A percentile compares a stretch with the other conserved stretches of the same genome.
Conservation (phyloP, 371 early-diverging fungal genomes). For the Sporodiniella umbellata region DNA sequence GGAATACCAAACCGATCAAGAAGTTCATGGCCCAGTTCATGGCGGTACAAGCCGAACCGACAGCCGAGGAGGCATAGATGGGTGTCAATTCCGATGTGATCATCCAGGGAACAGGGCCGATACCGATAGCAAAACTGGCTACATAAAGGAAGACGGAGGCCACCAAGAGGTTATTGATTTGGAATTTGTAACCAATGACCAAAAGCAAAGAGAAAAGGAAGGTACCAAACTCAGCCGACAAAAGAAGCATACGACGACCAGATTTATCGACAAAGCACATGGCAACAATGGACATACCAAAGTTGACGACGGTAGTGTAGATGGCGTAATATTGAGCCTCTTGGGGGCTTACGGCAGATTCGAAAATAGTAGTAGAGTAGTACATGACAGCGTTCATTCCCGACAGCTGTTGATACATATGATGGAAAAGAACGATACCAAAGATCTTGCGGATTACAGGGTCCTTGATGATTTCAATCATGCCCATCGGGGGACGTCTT, state of each 20-base stretch:
- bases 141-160: constrained; percentile 72
- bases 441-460: constrained; percentile 55
- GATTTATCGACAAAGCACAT: constrained; percentile 38
- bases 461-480: constrained; percentile 40
- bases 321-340: constrained; percentile 59
- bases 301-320: constrained; percentile 57
- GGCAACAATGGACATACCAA: constrained; percentile 54
- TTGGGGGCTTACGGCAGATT: constrained; percentile 41
- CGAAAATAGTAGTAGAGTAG: constrained; percentile 70
- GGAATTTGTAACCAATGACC: constrained; percentile 52
- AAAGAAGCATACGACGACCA: constrained; percentile 47
- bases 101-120: constrained; percentile 83
- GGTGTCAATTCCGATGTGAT: constrained; percentile 70
- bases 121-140: constrained; percentile 77
- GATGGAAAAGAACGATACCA: constrained; percentile 38
- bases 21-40: constrained; percentile 63
- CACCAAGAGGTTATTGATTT: constrained; percentile 51
- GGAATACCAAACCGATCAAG: constrained; percentile 57
- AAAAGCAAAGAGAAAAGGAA: constrained; percentile 55
- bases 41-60: constrained; percentile 49
- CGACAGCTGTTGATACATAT: constrained; percentile 71
- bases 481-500: constrained; percentile 22
- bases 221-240: constrained; percentile 60
- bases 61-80: constrained; percentile 54
- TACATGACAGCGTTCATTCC: constrained; percentile 86